Conservation (phyloP, 306 rosid genomes). For the Gastrolobium bilobum region DNA sequence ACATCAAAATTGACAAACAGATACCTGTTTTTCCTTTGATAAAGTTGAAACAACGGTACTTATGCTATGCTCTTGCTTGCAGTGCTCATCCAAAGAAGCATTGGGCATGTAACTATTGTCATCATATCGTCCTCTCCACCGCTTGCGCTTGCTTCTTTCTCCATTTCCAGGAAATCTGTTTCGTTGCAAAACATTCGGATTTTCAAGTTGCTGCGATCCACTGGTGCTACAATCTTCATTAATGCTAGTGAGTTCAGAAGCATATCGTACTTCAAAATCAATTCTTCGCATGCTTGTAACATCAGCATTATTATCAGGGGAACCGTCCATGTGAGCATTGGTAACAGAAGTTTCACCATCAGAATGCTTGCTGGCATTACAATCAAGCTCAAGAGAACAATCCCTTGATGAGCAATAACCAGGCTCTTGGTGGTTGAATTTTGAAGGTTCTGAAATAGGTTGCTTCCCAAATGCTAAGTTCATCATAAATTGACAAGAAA, state of each 20-base stretch:
- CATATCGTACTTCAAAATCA: conserved; percentile 78
- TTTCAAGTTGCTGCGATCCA: conserved; percentile 72
- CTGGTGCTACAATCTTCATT: conserved; percentile 98
- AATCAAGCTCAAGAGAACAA: conserved; percentile 71
- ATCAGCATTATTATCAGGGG: conserved; percentile 86
- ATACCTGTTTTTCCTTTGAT: conserved; percentile 83
- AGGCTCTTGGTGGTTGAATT: conserved; percentile 63
- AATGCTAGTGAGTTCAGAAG: conserved; percentile 65
- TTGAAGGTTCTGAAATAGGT: conserved; percentile 60
- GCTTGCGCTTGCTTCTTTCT: conserved; percentile 91
- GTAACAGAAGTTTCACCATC: conserved; percentile 86
- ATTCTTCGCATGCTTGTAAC: conserved; percentile 70
- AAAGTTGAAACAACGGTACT: conserved; percentile 51
- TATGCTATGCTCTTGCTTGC: conserved; percentile 67
- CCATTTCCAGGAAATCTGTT: conserved; percentile 68
- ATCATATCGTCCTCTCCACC: conserved; percentile 95
- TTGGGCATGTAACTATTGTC: conserved; percentile 59
- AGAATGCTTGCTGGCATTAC: conserved; percentile 72
- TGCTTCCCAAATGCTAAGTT: conserved; percentile 62
- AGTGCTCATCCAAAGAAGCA: conserved; percentile 61
- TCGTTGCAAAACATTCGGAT: conserved; percentile 64
- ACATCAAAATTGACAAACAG: conserved; percentile 28
- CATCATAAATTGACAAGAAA: conserved; percentile 45
- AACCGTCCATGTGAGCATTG: conserved; percentile 63
- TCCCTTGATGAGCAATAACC: conserved; percentile 71